Percentiles rank a stretch among this genome's conserved stretches.
phyloP scores from a whole-genome alignment of 1,284 basidiomycete genomes.

The Ceratobasidium sp. region DNA sequence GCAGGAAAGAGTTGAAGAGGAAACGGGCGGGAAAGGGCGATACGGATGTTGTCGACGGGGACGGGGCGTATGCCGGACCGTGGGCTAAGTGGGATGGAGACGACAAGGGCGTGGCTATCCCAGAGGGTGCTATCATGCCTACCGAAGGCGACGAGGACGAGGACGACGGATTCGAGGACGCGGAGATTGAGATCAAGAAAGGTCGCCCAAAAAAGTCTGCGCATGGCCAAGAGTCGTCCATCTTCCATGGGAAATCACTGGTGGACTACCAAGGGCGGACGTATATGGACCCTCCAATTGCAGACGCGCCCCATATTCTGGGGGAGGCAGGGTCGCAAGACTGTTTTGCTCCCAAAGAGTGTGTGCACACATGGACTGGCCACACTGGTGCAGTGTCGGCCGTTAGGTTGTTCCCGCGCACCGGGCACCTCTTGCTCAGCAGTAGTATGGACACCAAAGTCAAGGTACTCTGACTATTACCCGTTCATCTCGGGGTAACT shows the following conservation, averaged over 20 bases:
- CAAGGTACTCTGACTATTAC: constrained; percentile 69
- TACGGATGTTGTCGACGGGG: constrained; percentile 85
- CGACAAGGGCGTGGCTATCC: constrained; percentile 63
- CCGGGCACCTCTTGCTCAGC: constrained; percentile 92
- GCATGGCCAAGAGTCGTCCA: constrained; percentile 87
- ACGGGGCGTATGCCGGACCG: constrained; percentile 91
- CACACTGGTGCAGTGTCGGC: constrained; percentile 98
- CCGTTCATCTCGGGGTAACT: constrained; percentile 1
- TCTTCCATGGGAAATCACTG: constrained; percentile 97
- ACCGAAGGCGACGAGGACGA: constrained; percentile 63
- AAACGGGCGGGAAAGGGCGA: constrained; percentile 82
- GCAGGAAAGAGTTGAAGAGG: constrained; percentile 81
- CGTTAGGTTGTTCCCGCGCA: constrained; percentile 90
- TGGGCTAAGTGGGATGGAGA: constrained; percentile 97
- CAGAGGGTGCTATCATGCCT: constrained; percentile 64
- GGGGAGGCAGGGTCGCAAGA: constrained; percentile 87
- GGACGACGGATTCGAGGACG: constrained; percentile 72
- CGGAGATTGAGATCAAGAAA: constrained; percentile 71
- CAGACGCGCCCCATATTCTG: constrained; percentile 81
- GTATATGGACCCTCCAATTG: constrained; percentile 93
- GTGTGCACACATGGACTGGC: constrained; percentile 98
- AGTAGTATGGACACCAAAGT: constrained; percentile 99
- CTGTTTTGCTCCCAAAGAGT: constrained; percentile 92
- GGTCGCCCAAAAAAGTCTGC: constrained; percentile 83
- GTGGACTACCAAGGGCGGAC: constrained; percentile 98